Conservation (phyloP, 225 moss, liverwort and hornwort species). For the Lunularia cruciata region DNA sequence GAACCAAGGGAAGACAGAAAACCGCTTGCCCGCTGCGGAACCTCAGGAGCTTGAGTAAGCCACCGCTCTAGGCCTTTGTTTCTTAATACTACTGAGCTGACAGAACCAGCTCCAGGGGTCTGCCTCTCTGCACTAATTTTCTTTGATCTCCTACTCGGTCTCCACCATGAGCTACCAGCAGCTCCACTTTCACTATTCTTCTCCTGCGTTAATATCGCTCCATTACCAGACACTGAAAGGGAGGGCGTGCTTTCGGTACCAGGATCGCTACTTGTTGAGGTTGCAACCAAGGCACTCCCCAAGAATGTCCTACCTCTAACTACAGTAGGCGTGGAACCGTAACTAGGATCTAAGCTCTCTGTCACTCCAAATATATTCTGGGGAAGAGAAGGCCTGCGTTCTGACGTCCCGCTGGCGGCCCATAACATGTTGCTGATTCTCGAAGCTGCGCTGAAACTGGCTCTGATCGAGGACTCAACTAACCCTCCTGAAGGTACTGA, state of each 20-base stretch:
- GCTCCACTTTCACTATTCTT: background rate
- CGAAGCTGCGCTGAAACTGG: background rate
- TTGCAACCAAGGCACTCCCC: background rate
- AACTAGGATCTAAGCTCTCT: background rate
- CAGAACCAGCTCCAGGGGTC: background rate
- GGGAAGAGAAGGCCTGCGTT: background rate
- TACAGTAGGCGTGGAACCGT: background rate
- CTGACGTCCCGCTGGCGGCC: background rate
- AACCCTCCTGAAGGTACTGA: background rate
- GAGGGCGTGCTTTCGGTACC: too few species aligned
- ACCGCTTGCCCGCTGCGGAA: background rate
- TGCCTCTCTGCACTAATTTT: background rate
- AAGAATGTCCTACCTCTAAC: background rate
- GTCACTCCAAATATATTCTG: background rate
- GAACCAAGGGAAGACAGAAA: background rate
- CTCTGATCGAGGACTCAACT: background rate
- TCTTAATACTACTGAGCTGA: background rate
- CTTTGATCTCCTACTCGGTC: background rate
- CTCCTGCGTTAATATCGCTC: background rate
- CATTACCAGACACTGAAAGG: background rate
- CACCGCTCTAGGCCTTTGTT: background rate
- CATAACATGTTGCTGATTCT: background rate
- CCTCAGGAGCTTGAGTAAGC: constrained; percentile 12
- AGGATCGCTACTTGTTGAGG: background rate
- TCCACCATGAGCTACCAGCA: background rate